Base-by-base conservation (phyloP, 176 grass and related monocot genomes). In the Elaeis guineensis region DNA sequence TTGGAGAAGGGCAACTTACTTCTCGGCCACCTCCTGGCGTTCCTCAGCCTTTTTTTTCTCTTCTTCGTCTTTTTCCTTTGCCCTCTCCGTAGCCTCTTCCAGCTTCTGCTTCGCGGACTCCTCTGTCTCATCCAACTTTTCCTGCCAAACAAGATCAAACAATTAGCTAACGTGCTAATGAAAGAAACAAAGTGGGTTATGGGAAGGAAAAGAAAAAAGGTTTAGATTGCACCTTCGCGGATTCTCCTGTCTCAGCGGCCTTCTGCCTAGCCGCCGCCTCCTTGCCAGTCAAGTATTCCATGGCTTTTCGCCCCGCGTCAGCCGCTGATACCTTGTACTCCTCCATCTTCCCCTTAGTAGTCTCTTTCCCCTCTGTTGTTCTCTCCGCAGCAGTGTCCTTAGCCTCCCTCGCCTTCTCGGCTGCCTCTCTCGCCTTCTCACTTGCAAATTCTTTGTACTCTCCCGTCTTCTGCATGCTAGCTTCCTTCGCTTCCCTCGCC, bases 391-490 rank as follows among this genome's bases (percentile, higher is more conserved):
- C 67, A 19, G 17, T 54, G 16, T 87, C 58, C 59, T 78, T 74
- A 1, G 28, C 55, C 19, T 69, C 60, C 64, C 58, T 66, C 1
- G 58, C 50, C 18, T 63, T 55, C 15, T 52, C 70, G 1, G 49
- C 50, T 3, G 19, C 19, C 15, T 32, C 86, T 8, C 69, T 80
- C 17, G 70, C 70, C 64, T 77, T 83, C 72, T 86, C 70, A 50
- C 66, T 58, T 5, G 87, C 62, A 1, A 63, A 58, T 5, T 63
- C 72, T 5, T 30, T 16, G 44, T 24, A 60, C 56, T 72, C 76
- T 48, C 28, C 67, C 12, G 76, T 77, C 67, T 72, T 63, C 72
- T 76, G 61, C 32, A 58, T 70, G 39, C 63, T 16, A 22, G 55
- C 55, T 19, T 57, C 21, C 55, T 57, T 57, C 55, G 19, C 22